These are phyloP conservation scores for Fusarium buharicum DNA, from an alignment of 2,329 filamentous ascomycete genomes.

Conservation along the genomic window DNA sequence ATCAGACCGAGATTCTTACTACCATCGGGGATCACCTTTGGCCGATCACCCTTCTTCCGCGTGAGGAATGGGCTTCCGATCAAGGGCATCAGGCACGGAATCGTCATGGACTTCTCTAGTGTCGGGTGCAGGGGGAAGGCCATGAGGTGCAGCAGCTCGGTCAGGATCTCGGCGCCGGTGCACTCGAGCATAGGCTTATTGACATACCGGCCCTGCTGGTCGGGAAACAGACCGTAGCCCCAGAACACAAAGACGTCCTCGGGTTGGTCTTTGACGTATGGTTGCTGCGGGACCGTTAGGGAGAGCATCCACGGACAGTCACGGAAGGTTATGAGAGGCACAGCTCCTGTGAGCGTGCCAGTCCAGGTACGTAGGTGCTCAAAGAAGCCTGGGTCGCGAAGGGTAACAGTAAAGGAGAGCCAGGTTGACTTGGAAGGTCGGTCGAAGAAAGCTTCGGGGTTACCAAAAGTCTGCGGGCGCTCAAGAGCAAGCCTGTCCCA, in stretches of 20 bases:
- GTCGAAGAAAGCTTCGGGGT: slow-evolving; percentile 45
- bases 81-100: slow-evolving; percentile 42
- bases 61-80: slow-evolving; percentile 45
- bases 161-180: slow-evolving; percentile 43
- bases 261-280: slow-evolving; percentile 41
- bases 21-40: slow-evolving; percentile 38
- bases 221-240: slow-evolving; percentile 44
- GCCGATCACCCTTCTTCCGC: slow-evolving; percentile 41
- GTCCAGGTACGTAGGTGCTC: slow-evolving; percentile 41
- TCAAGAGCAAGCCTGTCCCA: slow-evolving; percentile 42
- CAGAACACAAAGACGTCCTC: slow-evolving; percentile 41
- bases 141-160: slow-evolving; percentile 42
- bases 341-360: slow-evolving; percentile 36
- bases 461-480: slow-evolving; percentile 38
- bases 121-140: slow-evolving; percentile 41
- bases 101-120: slow-evolving; percentile 37
- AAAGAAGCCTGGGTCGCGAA: slow-evolving; percentile 39
- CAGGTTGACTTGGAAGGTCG: slow-evolving; percentile 44
- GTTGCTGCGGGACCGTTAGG: slow-evolving; percentile 40
- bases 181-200: slow-evolving; percentile 44
- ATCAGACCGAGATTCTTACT: slow-evolving; percentile 44
- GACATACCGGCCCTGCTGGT: slow-evolving; percentile 40
- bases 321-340: slow-evolving; percentile 42
- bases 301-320: slow-evolving; percentile 46
- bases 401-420: slow-evolving; percentile 42